These are phyloP conservation scores for Gymnopilus dilepis DNA, from an alignment of 768 basidiomycete species.

Conservation along the genomic window DNA sequence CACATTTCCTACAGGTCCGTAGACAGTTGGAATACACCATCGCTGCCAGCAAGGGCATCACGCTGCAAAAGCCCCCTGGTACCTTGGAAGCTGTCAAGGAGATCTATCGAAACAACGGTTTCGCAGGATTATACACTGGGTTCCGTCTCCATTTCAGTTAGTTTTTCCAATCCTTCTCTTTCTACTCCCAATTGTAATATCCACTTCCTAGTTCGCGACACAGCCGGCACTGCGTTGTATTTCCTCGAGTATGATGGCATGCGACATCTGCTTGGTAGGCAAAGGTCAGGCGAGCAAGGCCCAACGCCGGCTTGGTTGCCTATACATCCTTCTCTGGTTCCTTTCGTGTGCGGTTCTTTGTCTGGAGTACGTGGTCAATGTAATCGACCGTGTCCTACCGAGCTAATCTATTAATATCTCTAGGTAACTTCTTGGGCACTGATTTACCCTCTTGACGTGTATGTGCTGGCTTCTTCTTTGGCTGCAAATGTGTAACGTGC, in stretches of 20 bases:
- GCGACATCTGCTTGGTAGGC: slow-evolving; percentile 84
- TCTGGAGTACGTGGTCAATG: slow-evolving; percentile 66
- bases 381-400: slow-evolving; percentile 39
- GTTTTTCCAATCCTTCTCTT: slow-evolving; percentile 26
- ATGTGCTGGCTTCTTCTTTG: slow-evolving; percentile 35
- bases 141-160: slow-evolving; percentile 85
- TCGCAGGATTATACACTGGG: slow-evolving; percentile 78
- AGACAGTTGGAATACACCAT: slow-evolving; percentile 93
- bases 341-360: slow-evolving; percentile 89
- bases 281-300: slow-evolving; percentile 80
- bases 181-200: neutral
- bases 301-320: slow-evolving; percentile 86
- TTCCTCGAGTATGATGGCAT: slow-evolving; percentile 95
- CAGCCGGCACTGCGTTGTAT: slow-evolving; percentile 87
- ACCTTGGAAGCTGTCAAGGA: slow-evolving; percentile 71
- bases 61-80: slow-evolving; percentile 76
- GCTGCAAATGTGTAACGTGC: slow-evolving; percentile 5
- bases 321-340: slow-evolving; percentile 77
- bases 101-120: slow-evolving; percentile 68
- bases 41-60: slow-evolving; percentile 76
- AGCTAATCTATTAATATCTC: slow-evolving; percentile 27
- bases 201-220: slow-evolving; percentile 74
- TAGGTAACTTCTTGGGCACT: slow-evolving; percentile 82
- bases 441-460: slow-evolving; percentile 96
- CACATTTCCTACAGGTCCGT: slow-evolving; percentile 62